Conservation (phyloP, 2,329 filamentous ascomycete species). For the Colletotrichum endophyticum region DNA sequence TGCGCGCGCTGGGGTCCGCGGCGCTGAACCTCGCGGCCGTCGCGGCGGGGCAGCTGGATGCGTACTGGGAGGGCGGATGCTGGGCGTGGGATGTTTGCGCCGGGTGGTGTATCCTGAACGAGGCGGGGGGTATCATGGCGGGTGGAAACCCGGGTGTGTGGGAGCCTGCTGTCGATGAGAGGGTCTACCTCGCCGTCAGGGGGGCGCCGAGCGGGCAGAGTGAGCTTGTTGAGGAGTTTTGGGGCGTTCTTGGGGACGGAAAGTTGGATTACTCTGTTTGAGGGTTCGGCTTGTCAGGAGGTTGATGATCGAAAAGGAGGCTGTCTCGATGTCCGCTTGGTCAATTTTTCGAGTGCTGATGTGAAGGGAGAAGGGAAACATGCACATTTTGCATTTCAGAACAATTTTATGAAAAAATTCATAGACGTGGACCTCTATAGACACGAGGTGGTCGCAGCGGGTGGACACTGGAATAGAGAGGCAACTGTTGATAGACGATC, state of each 20-base stretch:
- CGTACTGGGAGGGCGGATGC: constrained; percentile 84
- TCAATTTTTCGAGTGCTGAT: not conserved
- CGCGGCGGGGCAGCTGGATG: constrained; percentile 72
- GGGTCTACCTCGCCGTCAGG: constrained; percentile 67
- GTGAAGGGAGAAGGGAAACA: not conserved
- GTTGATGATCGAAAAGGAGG: not conserved
- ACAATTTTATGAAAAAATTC: not conserved
- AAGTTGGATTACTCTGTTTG: constrained; percentile 50
- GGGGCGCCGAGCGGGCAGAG: constrained; percentile 64
- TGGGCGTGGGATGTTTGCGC: constrained; percentile 89
- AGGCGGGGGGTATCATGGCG: constrained; percentile 76
- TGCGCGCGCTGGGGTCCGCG: constrained; percentile 74
- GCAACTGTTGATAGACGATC: not conserved
- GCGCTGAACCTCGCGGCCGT: constrained; percentile 78
- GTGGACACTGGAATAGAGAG: not conserved
- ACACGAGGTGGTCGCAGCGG: not conserved
- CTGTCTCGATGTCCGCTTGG: not conserved
- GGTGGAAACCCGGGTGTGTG: constrained; percentile 77
- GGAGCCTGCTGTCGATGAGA: constrained; percentile 63
- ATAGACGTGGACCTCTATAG: not conserved
- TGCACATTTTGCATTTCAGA: not conserved
- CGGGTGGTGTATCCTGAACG: constrained; percentile 76
- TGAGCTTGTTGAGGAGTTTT: constrained; percentile 69
- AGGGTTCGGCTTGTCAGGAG: not conserved
- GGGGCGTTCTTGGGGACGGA: constrained; percentile 61